Evolutionary conservation across 768 basidiomycete species (phyloP).

Genomic region (Mycena epipterygia): DNA sequence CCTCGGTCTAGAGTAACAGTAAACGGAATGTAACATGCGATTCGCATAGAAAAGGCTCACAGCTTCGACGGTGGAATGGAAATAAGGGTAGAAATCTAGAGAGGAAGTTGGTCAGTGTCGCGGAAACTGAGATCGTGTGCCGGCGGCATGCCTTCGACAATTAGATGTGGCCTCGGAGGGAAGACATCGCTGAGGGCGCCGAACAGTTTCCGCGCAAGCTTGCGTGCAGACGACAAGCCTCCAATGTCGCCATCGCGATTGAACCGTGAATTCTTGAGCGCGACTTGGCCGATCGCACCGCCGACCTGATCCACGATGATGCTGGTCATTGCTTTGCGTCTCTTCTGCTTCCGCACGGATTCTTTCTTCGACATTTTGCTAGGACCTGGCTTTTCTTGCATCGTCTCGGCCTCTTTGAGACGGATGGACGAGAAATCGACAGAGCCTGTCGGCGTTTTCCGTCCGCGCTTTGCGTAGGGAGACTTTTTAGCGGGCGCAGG

Average conservation of each 20-base stretch:
- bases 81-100: slow-evolving; percentile 84
- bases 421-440: slow-evolving; percentile 52
- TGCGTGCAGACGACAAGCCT: slow-evolving; percentile 72
- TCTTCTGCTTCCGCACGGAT: slow-evolving; percentile 55
- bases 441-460: slow-evolving; percentile 55
- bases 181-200: slow-evolving; percentile 69
- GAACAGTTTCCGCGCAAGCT: slow-evolving; percentile 78
- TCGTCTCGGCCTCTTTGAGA: slow-evolving; percentile 30
- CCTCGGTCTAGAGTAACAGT: slow-evolving; percentile 62
- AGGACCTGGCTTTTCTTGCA: slow-evolving; percentile 29
- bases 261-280: slow-evolving; percentile 75
- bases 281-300: slow-evolving; percentile 78
- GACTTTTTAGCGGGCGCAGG: slow-evolving; percentile 55
- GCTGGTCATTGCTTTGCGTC: slow-evolving; percentile 67
- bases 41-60: slow-evolving; percentile 52
- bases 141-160: slow-evolving; percentile 76
- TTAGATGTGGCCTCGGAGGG: slow-evolving; percentile 71
- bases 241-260: slow-evolving; percentile 68
- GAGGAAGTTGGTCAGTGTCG: background rate
- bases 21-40: background rate
- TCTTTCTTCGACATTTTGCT: slow-evolving; percentile 41
- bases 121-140: background rate
- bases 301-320: slow-evolving; percentile 81
- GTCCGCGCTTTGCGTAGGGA: slow-evolving; percentile 60
- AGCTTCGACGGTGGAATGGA: slow-evolving; percentile 78